Evolutionary conservation across 345 rosid genomes (phyloP).

Genomic region (Aurinia saxatilis): DNA sequence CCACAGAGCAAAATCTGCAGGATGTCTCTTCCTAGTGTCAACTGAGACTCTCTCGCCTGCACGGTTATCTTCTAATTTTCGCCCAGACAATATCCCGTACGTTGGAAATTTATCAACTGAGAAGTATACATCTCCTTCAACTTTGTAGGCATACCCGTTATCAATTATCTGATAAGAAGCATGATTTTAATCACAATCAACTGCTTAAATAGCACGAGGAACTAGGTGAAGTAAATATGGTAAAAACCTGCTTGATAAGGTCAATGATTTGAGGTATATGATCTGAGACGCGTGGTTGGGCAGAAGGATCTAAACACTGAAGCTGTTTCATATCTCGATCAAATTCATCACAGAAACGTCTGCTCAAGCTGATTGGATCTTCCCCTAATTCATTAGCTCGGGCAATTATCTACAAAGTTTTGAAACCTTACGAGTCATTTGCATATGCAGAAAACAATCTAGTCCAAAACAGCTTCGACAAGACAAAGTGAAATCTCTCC

Average conservation of each 20-base stretch:
- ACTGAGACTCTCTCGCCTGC: constrained; percentile 95
- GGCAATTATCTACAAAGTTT: constrained; percentile 84
- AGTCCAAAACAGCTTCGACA: neutral
- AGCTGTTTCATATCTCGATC: constrained; percentile 67
- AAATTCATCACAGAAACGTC: constrained; percentile 78
- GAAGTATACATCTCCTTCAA: constrained; percentile 79
- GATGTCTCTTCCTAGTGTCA: constrained; percentile 80
- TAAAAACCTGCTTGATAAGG: constrained; percentile 72
- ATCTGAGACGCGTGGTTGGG: constrained; percentile 85
- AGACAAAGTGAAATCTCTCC: neutral
- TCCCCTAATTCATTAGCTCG: constrained; percentile 86
- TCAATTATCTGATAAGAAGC: constrained; percentile 60
- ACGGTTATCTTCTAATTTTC: constrained; percentile 84
- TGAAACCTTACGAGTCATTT: constrained; percentile 23
- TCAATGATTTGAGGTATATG: constrained; percentile 86
- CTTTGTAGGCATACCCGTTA: constrained; percentile 73
- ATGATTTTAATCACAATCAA: neutral
- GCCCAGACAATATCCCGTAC: constrained; percentile 78
- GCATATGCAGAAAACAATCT: neutral
- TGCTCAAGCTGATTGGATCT: constrained; percentile 85
- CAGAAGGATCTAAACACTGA: constrained; percentile 74
- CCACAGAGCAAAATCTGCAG: constrained; percentile 97
- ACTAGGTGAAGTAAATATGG: neutral
- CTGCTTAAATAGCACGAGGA: neutral
- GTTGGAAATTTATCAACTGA: constrained; percentile 64